Evolutionary conservation across 106 monocot genomes (phyloP), one percentile per base, ranked within the genome.

Genomic region (Gastrodia elata): DNA sequence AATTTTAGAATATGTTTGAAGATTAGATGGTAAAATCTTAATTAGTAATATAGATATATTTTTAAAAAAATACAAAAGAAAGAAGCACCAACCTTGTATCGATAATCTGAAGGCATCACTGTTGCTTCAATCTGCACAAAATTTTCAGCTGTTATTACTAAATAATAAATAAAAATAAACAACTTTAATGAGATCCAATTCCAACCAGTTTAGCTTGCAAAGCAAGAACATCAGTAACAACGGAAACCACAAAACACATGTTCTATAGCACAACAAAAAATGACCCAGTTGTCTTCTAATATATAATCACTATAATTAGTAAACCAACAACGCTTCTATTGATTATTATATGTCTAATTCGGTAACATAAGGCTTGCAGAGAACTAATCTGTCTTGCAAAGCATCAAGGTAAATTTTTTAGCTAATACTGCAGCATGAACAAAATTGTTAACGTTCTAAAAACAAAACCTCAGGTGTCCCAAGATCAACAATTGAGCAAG

Each of bases 41-140:
- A n/a, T n/a, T n/a, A n/a, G n/a, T n/a, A n/a, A n/a, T n/a, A n/a
- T n/a, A n/a, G n/a, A n/a, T n/a, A n/a, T n/a, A n/a, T n/a, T n/a
- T n/a, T n/a, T n/a, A n/a, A n/a, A n/a, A n/a, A n/a, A n/a, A n/a
- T n/a, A 52, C 52, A 52, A 52, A 52, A 52, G n/a, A 22, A 22
- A 3, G 2, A 22, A 52, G 9, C 13, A 52, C 52, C 0, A 52
- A 52, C 52, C 52, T 52, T 52, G 52, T 52, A 52, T 22, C 52
- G 52, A 7, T 52, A 52, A 52, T 52, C 52, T 52, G 52, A 52
- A 5, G 52, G 52, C 52, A 52, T 52, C 52, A 52, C 52, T 52
- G 52, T 52, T 52, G 52, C 52, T 52, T 52, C 52, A 52, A 52
- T 52, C 52, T 52, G 52, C 52, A 52, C 20, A 52, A 52, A 52